Evolutionary conservation across 2,329 filamentous ascomycete genomes (phyloP), one percentile per base, ranked within the genome.

Genomic region (Pseudocercospora vitis): DNA sequence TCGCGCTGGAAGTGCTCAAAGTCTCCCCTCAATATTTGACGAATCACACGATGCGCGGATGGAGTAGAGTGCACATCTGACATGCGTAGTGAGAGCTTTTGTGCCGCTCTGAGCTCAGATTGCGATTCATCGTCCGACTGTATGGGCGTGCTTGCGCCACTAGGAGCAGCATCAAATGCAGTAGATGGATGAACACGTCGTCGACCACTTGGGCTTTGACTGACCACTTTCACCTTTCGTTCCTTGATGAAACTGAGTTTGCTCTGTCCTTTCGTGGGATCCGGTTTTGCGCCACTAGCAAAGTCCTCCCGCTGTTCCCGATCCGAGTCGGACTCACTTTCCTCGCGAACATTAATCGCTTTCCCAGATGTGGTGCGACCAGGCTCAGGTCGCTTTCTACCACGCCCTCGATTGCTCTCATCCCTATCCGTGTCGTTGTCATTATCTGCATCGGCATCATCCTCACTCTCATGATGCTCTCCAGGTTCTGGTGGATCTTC

Each of bases 11-110:
- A 86, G 62, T 84, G 81, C 46, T 76, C 75, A 68, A 89, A 96
- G 62, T 97, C 89, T 32, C 94, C 94, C 11, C 94, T 86, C 60
- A 96, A 86, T 56, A 97, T 88, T 57, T 95, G 94, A 16, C 91
- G 87, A 21, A 97, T 87, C 7, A 89, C 88, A 31, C 94, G 86
- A 68, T 92, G 87, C 1, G 85, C 81, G 47, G 87, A 86, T 1
- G 86, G 85, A 1, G 86, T 88, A 8, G 85, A 87, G 57, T 88
- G 83, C 56, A 96, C 85, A 5, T 86, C 82, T 0, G 91, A 96
- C 73, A 91, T 85, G 46, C 85, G 85, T 57, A 97, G 81, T 1
- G 85, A 81, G 45, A 99, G 80, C 59, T 87, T 89, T 71, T 97
- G 94, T 0, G 94, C 94, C 28, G 87, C 83, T 71, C 88, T 89